Evolutionary conservation across 2,329 filamentous ascomycete genomes (phyloP), one percentile per base, ranked within the genome.

Genomic region (Fusarium piperis): DNA sequence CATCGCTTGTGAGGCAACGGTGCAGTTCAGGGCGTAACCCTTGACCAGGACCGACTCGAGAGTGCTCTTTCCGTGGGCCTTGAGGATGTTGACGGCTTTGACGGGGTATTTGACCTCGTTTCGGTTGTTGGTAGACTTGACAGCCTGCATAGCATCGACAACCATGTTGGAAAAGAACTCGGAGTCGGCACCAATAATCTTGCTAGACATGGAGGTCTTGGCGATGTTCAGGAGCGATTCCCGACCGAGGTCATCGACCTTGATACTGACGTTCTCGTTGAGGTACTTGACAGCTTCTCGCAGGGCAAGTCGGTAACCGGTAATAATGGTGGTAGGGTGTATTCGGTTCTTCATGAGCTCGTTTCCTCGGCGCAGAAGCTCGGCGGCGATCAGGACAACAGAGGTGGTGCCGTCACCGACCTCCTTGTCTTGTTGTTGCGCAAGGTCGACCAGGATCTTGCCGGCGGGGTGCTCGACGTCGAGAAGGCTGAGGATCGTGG

Each of bases 341-440:
- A 99, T 99, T 82, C 95, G 93, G 90, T 98, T 99, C 88, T 96
- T 98, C 93, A 98, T 97, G 74, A 99, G 89, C 85, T 99, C 96
- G 86, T 99, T 99, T 71, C 91, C 96, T 83, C 96, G 90, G 81
- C 93, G 91, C 79, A 99, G 87, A 74, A 99, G 92, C 86, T 99
- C 96, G 68, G 96, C 94, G 59, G 96, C 96, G 82, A 99, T 98
- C 76, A 99, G 90, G 65, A 99, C 96, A 58, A 99, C 96, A 55
- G 95, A 98, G 23, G 96, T 99, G 55, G 96, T 99, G 77, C 96
- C 96, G 85, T 99, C 96, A 78, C 96, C 96, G 62, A 99, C 96
- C 84, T 99, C 96, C 87, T 97, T 98, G 82, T 99, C 96, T 85
- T 99, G 96, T 84, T 99, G 96, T 76, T 99, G 95, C 68, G 96